Percentiles rank a stretch among this genome's conserved stretches.
Evolutionary conservation across 2,329 filamentous ascomycete genomes (phyloP).

Genomic region (Fusarium luffae): DNA sequence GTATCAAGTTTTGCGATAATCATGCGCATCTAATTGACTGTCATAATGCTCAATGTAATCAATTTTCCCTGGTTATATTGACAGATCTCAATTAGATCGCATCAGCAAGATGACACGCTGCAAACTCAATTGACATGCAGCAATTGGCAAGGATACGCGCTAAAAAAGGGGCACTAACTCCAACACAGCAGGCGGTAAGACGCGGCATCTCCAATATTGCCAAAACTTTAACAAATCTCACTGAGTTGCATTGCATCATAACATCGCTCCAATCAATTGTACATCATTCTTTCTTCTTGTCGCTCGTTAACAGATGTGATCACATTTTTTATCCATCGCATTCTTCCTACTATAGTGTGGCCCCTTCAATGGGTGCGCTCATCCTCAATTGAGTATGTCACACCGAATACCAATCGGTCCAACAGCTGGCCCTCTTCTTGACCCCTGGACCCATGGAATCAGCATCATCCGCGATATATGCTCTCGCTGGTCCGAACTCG

Average conservation of each 20-base stretch:
- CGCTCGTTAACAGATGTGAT: conserved; percentile 39
- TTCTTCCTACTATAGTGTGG: not conserved
- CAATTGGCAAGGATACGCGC: conserved; percentile 2
- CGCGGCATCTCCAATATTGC: not conserved
- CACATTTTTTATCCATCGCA: conserved; percentile 1
- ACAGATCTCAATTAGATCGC: not conserved
- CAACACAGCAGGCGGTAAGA: not conserved
- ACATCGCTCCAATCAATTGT: conserved; percentile 2
- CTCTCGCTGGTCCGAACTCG: conserved; percentile 57
- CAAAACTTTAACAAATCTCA: conserved; percentile 20
- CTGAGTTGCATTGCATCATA: not conserved
- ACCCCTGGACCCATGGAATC: conserved; percentile 50
- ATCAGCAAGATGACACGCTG: not conserved
- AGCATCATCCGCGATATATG: conserved; percentile 53
- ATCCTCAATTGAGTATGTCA: conserved; percentile 34
- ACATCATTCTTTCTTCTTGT: conserved; percentile 23
- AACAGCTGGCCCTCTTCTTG: conserved; percentile 34
- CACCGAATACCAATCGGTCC: conserved; percentile 40
- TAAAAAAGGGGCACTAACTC: not conserved
- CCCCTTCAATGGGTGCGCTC: conserved; percentile 14
- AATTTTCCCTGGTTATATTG: not conserved
- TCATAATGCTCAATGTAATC: too few species aligned
- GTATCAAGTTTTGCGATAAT: rapidly evolving
- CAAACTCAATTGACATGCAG: not conserved
- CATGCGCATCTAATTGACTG: too few species aligned